phyloP scores from a whole-genome alignment of 2,329 filamentous ascomycete species.

The Monosporascus ibericus region DNA sequence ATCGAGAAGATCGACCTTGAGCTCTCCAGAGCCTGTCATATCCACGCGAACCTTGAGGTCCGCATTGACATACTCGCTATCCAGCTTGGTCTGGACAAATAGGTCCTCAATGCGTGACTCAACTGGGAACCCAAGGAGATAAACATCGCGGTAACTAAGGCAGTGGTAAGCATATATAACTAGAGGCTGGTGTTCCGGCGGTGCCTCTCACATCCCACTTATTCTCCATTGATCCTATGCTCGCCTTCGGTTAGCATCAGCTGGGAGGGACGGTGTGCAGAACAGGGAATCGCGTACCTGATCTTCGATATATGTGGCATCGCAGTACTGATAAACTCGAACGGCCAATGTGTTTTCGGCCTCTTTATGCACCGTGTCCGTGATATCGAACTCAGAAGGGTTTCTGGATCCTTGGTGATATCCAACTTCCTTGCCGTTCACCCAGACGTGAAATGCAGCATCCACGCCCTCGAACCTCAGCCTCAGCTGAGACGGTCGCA shows the following conservation, averaged over 20 bases:
- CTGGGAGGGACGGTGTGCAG: background rate
- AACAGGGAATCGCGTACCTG: slow-evolving; percentile 22
- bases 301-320: slow-evolving; percentile 57
- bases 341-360: slow-evolving; percentile 46
- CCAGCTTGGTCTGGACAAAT: slow-evolving; percentile 46
- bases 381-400: slow-evolving; percentile 57
- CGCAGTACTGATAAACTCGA: slow-evolving; percentile 55
- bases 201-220: slow-evolving; percentile 35
- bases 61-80: slow-evolving; percentile 46
- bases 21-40: slow-evolving; percentile 50
- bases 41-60: slow-evolving; percentile 37
- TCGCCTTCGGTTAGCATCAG: slow-evolving; percentile 1
- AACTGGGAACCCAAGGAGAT: slow-evolving; percentile 49
- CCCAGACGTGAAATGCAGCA: slow-evolving; percentile 54
- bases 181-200: background rate
- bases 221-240: slow-evolving; percentile 54
- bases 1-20: slow-evolving; percentile 50
- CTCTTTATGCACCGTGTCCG: slow-evolving; percentile 30
- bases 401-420: slow-evolving; percentile 59
- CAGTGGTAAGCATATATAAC: background rate
- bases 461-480: slow-evolving; percentile 59
- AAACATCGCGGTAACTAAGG: slow-evolving; percentile 49
- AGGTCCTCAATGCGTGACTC: slow-evolving; percentile 50
- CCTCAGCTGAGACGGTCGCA: slow-evolving; percentile 38
- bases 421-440: slow-evolving; percentile 53